Conservation (phyloP, 495 filamentous ascomycete species). For the Parmelia sp. region DNA sequence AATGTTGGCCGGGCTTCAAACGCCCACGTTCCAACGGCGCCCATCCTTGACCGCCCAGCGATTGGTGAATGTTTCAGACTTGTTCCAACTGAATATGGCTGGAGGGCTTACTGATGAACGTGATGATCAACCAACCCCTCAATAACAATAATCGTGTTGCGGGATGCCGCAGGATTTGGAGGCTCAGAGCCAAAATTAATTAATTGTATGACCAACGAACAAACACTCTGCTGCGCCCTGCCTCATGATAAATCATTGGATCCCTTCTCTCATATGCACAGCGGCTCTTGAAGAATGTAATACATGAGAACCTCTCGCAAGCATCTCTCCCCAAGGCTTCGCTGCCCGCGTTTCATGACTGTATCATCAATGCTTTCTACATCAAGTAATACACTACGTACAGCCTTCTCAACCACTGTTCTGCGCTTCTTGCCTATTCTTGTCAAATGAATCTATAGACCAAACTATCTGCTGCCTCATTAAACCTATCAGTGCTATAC, state of each 20-base stretch:
- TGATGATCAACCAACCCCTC: no score
- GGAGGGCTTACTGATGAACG: not conserved
- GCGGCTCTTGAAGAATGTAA: constrained; percentile 3
- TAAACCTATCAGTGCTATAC: not conserved
- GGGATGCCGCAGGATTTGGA: not conserved
- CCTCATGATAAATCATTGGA: not conserved
- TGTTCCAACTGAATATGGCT: constrained; percentile 1
- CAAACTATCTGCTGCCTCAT: not conserved
- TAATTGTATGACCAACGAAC: not conserved
- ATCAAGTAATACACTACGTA: not conserved
- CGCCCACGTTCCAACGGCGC: not conserved
- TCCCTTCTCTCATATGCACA: not conserved
- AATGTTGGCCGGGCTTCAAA: not conserved
- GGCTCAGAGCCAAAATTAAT: not conserved
- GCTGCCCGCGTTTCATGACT: constrained; percentile 9
- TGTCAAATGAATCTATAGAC: not conserved
- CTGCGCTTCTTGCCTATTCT: constrained; percentile 6
- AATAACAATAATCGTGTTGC: no score
- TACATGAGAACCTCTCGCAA: constrained; percentile 4
- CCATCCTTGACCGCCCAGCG: not conserved
- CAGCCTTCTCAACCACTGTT: constrained; percentile 11
- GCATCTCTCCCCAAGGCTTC: constrained; percentile 1
- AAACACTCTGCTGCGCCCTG: not conserved
- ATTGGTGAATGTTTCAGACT: constrained; percentile 1
- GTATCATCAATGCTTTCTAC: not conserved